Conservation (phyloP, 257 asterid species). For the Fraxinus pennsylvanica region DNA sequence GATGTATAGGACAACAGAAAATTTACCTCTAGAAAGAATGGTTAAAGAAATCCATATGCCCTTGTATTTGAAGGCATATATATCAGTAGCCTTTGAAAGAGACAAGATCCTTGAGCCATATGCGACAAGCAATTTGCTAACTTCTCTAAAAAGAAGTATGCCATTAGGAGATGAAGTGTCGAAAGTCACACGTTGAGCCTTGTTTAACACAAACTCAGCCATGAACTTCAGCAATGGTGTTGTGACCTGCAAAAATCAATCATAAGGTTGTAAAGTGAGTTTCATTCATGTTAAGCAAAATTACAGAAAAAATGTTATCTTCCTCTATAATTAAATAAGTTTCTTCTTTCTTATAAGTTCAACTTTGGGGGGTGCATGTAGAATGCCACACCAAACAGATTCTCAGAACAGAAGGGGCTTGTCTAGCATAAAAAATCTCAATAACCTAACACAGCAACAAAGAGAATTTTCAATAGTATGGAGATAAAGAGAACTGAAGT, state of each 20-base stretch:
- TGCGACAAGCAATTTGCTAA: constrained; percentile 89
- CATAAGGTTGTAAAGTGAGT: constrained; percentile 16
- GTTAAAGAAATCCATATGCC: constrained; percentile 94
- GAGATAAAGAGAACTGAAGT: not conserved
- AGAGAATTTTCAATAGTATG: not conserved
- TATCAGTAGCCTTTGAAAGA: constrained; percentile 74
- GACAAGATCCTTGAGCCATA: constrained; percentile 85
- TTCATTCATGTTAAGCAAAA: not conserved
- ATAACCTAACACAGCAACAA: not conserved
- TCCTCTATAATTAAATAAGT: not conserved
- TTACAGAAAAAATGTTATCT: not conserved
- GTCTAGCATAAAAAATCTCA: not conserved
- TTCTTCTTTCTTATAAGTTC: not conserved
- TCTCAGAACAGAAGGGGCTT: not conserved
- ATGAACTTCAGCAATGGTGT: constrained; percentile 91
- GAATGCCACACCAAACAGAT: not conserved
- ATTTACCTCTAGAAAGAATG: constrained; percentile 79
- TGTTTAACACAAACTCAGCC: constrained; percentile 92
- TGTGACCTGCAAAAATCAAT: constrained; percentile 67
- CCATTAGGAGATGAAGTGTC: constrained; percentile 98
- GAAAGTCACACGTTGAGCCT: constrained; percentile 89
- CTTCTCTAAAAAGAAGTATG: constrained; percentile 95
- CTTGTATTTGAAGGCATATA: constrained; percentile 90
- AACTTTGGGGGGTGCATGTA: not conserved
- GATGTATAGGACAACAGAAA: constrained; percentile 15